Evolutionary conservation across 2,329 filamentous ascomycete genomes (phyloP).

Genomic region (Aaosphaeria arxii): DNA sequence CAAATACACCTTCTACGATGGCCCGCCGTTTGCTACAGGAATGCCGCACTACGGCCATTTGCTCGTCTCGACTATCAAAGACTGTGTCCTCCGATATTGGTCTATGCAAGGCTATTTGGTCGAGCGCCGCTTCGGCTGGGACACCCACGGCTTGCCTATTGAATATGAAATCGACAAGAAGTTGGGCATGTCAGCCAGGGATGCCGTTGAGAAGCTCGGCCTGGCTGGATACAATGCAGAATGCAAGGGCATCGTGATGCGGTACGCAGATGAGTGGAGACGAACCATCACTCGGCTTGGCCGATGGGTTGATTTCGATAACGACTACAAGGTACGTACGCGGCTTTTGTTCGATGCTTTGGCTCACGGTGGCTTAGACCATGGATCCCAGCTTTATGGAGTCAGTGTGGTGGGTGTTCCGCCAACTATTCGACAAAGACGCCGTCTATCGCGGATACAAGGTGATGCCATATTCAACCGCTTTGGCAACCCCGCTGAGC

Average conservation of each 20-base stretch:
- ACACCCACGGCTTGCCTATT: slow-evolving; percentile 89
- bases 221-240: slow-evolving; percentile 88
- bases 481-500: slow-evolving; percentile 81
- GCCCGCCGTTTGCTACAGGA: slow-evolving; percentile 55
- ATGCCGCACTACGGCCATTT: slow-evolving; percentile 72
- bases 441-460: slow-evolving; percentile 85
- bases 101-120: slow-evolving; percentile 95
- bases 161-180: slow-evolving; percentile 98
- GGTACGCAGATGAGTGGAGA: slow-evolving; percentile 61
- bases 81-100: slow-evolving; percentile 95
- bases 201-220: slow-evolving; percentile 81
- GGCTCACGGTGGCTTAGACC: slow-evolving; percentile 53
- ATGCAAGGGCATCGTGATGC: slow-evolving; percentile 54
- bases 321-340: slow-evolving; percentile 77
- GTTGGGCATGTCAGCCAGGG: slow-evolving; percentile 80
- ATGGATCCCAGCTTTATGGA: slow-evolving; percentile 96
- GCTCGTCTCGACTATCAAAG: slow-evolving; percentile 91
- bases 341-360: slow-evolving; percentile 16
- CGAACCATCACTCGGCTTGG: slow-evolving; percentile 62
- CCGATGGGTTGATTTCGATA: slow-evolving; percentile 77
- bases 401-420: slow-evolving; percentile 95
- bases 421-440: slow-evolving; percentile 85
- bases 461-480: slow-evolving; percentile 94
- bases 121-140: slow-evolving; percentile 91
- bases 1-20: slow-evolving; percentile 84